phyloP scores from a whole-genome alignment of 768 basidiomycete species.

The Tulasnella calospora region DNA sequence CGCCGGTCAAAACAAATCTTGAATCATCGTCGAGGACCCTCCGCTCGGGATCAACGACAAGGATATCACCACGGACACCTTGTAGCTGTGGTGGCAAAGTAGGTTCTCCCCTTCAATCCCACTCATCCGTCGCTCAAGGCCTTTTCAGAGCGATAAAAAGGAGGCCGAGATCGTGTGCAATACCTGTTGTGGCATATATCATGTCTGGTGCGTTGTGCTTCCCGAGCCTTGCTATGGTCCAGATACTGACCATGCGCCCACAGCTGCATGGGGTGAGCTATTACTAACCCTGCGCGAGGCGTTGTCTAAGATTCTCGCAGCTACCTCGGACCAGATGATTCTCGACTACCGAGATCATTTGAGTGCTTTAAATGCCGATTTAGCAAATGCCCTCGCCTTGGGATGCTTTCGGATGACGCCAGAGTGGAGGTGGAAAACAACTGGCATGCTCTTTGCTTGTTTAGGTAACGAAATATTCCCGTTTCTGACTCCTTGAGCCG shows the following conservation, averaged over 20 bases:
- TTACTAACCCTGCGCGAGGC: no score
- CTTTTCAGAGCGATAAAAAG: background rate
- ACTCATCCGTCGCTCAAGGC: background rate
- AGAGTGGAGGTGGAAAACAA: constrained; percentile 1
- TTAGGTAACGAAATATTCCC: background rate
- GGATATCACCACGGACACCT: background rate
- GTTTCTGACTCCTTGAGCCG: background rate
- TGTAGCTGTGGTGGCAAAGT: constrained; percentile 21
- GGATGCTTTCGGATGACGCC: background rate
- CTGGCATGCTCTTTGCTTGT: background rate
- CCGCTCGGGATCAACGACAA: background rate
- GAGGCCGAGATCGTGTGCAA: background rate
- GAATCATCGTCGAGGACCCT: background rate
- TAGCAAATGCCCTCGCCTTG: background rate
- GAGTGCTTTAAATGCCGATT: constrained; percentile 17
- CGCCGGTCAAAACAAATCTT: background rate
- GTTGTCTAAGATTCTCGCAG: background rate
- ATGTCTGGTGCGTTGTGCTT: constrained; percentile 19
- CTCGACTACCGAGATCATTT: constrained; percentile 2
- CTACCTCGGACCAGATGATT: constrained; percentile 12
- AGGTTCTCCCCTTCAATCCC: background rate
- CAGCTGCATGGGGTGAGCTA: constrained; percentile 23
- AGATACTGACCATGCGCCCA: background rate
- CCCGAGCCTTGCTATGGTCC: background rate
- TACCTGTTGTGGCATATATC: constrained; percentile 14